Percentiles rank a stretch among this genome's conserved stretches.
These are phyloP conservation scores for Aspergillus hancockii DNA, from an alignment of 495 filamentous ascomycete species.

Conservation along the genomic window DNA sequence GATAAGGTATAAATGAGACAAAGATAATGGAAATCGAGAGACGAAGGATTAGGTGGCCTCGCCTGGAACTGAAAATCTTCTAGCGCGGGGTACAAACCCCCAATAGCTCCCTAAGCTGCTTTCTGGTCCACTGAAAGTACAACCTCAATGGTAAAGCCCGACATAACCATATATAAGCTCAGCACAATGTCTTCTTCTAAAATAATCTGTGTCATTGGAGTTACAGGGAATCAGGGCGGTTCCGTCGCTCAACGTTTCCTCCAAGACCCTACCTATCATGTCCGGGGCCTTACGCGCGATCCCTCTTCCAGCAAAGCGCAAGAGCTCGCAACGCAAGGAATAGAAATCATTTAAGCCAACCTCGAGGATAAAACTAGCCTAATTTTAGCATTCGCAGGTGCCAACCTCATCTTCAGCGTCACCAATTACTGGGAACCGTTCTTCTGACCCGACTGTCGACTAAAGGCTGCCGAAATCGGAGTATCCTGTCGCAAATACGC, in stretches of 20 bases:
- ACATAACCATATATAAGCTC: background rate
- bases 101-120: background rate
- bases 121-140: background rate
- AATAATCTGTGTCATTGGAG: constrained; percentile 39
- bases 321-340: constrained; percentile 36
- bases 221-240: constrained; percentile 48
- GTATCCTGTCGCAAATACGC: constrained; percentile 42
- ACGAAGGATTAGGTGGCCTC: background rate
- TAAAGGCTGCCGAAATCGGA: constrained; percentile 20
- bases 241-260: constrained; percentile 36
- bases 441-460: constrained; percentile 27
- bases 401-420: background rate
- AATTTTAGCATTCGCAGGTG: constrained; percentile 19
- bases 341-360: constrained; percentile 45
- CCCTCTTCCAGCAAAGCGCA: constrained; percentile 33
- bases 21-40: background rate
- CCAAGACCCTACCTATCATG: constrained; percentile 32
- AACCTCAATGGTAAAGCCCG: background rate
- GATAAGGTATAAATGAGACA: background rate
- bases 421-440: constrained; percentile 54
- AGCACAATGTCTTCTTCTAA: constrained; percentile 13
- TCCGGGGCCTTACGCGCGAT: constrained; percentile 44
- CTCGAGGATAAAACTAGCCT: background rate
- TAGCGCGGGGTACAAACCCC: background rate
- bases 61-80: background rate